These are phyloP conservation scores for Ustilago shanxiensis DNA, from an alignment of 1,284 basidiomycete species.

Conservation along the genomic window DNA sequence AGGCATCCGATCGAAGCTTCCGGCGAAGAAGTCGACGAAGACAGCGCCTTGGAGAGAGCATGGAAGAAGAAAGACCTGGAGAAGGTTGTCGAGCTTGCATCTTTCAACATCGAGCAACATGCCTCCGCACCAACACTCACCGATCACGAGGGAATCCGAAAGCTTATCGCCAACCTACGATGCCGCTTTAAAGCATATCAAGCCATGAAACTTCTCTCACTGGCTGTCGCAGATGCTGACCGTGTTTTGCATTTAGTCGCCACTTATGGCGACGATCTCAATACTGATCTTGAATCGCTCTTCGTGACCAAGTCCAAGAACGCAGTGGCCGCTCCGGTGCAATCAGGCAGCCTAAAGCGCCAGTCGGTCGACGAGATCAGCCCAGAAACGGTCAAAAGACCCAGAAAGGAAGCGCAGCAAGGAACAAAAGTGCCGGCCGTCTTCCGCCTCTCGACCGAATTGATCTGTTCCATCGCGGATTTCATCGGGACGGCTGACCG, in stretches of 20 bases:
- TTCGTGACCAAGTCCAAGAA: neutral
- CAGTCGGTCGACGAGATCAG: neutral
- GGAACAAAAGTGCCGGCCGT: neutral
- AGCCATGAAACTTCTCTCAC: neutral
- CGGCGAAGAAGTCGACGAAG: neutral
- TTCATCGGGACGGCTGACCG: constrained; percentile 5
- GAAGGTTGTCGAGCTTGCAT: constrained; percentile 13
- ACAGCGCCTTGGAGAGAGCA: neutral
- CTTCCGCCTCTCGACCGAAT: constrained; percentile 4
- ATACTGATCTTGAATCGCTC: neutral
- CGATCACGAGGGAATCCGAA: neutral
- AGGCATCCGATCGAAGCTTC: neutral
- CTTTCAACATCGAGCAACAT: neutral
- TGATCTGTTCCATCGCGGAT: constrained; percentile 5
- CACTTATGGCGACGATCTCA: neutral
- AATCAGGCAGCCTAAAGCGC: neutral
- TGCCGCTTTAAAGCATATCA: constrained; percentile 16
- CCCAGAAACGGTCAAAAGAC: neutral
- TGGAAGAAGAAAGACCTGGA: constrained; percentile 9
- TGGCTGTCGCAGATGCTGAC: constrained; percentile 14
- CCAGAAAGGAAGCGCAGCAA: neutral
- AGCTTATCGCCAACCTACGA: constrained; percentile 2
- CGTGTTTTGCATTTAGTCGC: constrained; percentile 7
- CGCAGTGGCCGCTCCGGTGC: neutral
- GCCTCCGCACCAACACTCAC: neutral